A percentile compares a stretch with the other conserved stretches of the same genome.
Conservation (phyloP, 768 basidiomycete species). For the Phanerochaete sordida region DNA sequence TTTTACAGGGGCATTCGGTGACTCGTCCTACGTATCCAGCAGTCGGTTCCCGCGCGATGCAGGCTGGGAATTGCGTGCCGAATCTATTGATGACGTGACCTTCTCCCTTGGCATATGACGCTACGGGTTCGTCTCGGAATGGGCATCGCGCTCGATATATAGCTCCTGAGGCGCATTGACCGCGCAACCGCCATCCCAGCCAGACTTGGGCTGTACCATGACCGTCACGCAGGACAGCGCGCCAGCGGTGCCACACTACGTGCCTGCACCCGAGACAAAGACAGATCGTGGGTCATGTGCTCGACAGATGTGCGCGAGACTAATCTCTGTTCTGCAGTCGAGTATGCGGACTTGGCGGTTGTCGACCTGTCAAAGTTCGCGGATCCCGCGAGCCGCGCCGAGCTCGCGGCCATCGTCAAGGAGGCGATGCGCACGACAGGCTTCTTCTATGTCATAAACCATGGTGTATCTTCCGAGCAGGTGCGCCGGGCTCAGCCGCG, state of each 20-base stretch:
- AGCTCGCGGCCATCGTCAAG: slow-evolving; percentile 21
- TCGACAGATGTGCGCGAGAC: not conserved
- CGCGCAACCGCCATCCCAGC: not conserved
- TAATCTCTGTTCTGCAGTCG: slow-evolving; percentile 19
- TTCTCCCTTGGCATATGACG: not conserved
- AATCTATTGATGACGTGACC: not conserved
- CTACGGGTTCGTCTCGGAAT: slow-evolving; percentile 2
- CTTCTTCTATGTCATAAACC: slow-evolving; percentile 32
- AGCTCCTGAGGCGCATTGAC: not conserved
- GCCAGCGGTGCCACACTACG: slow-evolving; percentile 32
- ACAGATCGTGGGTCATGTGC: slow-evolving; percentile 28
- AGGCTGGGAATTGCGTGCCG: not conserved
- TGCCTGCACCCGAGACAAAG: slow-evolving; percentile 31
- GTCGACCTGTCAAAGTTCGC: slow-evolving; percentile 26
- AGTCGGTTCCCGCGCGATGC: not conserved
- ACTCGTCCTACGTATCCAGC: not conserved
- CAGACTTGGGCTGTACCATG: not conserved
- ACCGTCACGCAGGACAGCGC: not conserved
- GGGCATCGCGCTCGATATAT: not conserved
- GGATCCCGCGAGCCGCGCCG: slow-evolving; percentile 25
- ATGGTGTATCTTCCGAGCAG: slow-evolving; percentile 23
- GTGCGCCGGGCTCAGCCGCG: slow-evolving; percentile 10
- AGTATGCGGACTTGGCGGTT: slow-evolving; percentile 30
- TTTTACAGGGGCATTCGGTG: not conserved
- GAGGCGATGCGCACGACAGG: slow-evolving; percentile 27